phyloP scores from a whole-genome alignment of 768 basidiomycete species.

The Xerocomellus chrysenteron region DNA sequence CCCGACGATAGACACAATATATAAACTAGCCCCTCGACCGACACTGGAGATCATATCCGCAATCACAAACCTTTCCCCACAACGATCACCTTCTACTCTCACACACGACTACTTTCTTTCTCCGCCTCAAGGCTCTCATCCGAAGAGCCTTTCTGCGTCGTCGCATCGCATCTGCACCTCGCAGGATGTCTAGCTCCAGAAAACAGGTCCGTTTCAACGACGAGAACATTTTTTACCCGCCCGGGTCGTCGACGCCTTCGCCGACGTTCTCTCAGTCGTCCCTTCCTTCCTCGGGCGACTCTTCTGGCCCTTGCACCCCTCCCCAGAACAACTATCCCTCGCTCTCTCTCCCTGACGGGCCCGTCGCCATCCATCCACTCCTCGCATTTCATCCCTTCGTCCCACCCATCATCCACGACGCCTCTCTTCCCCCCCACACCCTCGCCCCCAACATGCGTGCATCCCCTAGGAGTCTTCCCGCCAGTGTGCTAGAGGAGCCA shows the following conservation, averaged over 20 bases:
- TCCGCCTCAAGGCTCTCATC: slow-evolving; percentile 8
- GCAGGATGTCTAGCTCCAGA: slow-evolving; percentile 18
- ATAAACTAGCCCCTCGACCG: slow-evolving; percentile 11
- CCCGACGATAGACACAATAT: slow-evolving; percentile 21
- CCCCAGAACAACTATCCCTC: slow-evolving; percentile 23
- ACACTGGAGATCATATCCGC: background rate
- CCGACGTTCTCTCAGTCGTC: slow-evolving; percentile 30
- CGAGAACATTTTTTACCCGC: slow-evolving; percentile 35
- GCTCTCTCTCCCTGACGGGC: slow-evolving; percentile 27
- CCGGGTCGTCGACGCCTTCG: slow-evolving; percentile 22
- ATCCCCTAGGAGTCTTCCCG: slow-evolving; percentile 25
- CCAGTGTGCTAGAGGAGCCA: slow-evolving; percentile 24
- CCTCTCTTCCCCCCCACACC: slow-evolving; percentile 17
- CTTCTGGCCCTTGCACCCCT: slow-evolving; percentile 29
- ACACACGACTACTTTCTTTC: slow-evolving; percentile 17
- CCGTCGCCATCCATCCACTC: slow-evolving; percentile 30
- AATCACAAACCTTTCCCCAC: slow-evolving; percentile 2
- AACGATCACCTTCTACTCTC: slow-evolving; percentile 18
- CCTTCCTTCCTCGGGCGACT: slow-evolving; percentile 30
- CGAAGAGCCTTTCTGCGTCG: slow-evolving; percentile 11
- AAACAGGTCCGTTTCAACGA: slow-evolving; percentile 35
- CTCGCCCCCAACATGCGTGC: slow-evolving; percentile 26
- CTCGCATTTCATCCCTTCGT: slow-evolving; percentile 30
- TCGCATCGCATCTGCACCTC: slow-evolving; percentile 3
- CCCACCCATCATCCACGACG: slow-evolving; percentile 23